A percentile compares a stretch with the other conserved stretches of the same genome.
Evolutionary conservation across 2,329 filamentous ascomycete genomes (phyloP).

Genomic region (Fusarium camptoceras): DNA sequence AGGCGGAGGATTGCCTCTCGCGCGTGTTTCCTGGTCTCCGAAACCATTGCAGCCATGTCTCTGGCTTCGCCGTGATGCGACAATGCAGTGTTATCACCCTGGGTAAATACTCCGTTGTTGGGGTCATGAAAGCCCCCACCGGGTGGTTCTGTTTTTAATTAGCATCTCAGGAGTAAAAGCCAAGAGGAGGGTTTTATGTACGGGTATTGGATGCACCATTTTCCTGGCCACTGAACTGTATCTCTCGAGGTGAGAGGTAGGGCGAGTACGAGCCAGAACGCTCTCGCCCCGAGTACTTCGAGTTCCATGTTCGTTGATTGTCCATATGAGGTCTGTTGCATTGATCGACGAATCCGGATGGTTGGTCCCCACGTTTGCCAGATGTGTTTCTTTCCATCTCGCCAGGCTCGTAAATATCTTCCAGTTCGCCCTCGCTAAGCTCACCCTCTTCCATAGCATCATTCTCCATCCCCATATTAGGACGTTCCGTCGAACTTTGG

Average conservation of each 20-base stretch:
- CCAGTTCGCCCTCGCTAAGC: slow-evolving; percentile 75
- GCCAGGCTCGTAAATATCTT: slow-evolving; percentile 65
- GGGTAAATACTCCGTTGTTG: neutral
- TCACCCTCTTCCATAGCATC: slow-evolving; percentile 76
- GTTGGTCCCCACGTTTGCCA: neutral
- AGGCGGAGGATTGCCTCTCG: slow-evolving; percentile 75
- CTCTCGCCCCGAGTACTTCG: slow-evolving; percentile 51
- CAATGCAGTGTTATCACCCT: neutral
- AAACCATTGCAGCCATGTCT: slow-evolving; percentile 22
- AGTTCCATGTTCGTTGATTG: slow-evolving; percentile 7
- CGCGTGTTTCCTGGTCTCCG: slow-evolving; percentile 67
- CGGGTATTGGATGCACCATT: slow-evolving; percentile 21
- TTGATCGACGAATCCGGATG: neutral
- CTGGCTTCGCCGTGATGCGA: neutral
- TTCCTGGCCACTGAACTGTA: slow-evolving; percentile 46
- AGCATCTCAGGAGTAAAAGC: slow-evolving; percentile 3
- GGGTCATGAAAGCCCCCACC: neutral
- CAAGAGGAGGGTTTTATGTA: slow-evolving; percentile 1
- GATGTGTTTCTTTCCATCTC: slow-evolving; percentile 17
- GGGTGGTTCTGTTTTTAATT: slow-evolving; percentile 29
- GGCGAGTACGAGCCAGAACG: slow-evolving; percentile 66
- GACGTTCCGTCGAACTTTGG: slow-evolving; percentile 2
- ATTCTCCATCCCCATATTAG: slow-evolving; percentile 11
- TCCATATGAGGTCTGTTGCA: neutral
- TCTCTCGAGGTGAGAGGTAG: slow-evolving; percentile 62